Conservation (phyloP, 345 rosid species). For the Sisymbrium irio region DNA sequence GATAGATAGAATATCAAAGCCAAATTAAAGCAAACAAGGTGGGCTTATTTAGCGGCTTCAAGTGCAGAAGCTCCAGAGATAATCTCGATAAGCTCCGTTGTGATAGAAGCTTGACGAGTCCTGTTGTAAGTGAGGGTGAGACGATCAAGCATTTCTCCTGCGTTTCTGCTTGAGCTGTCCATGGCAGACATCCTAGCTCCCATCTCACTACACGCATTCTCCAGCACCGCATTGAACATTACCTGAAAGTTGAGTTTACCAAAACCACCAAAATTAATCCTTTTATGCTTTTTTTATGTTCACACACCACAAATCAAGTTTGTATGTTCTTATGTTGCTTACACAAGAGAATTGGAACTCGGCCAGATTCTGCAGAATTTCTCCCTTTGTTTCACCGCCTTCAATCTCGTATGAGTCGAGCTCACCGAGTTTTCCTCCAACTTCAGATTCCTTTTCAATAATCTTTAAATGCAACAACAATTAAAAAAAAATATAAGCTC, state of each 20-base stretch:
- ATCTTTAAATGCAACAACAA: constrained; percentile 39
- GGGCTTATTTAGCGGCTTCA: constrained; percentile 42
- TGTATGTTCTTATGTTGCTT: constrained; percentile 37
- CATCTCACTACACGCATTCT: constrained; percentile 85
- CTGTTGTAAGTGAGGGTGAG: constrained; percentile 88
- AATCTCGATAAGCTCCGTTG: constrained; percentile 95
- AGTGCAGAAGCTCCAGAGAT: constrained; percentile 95
- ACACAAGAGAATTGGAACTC: constrained; percentile 99
- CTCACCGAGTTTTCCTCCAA: constrained; percentile 89
- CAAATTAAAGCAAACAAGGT: not conserved
- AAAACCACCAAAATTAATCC: not conserved
- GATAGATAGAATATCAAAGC: not conserved
- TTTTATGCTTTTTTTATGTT: not conserved
- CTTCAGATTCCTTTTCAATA: constrained; percentile 82
- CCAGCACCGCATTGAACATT: constrained; percentile 88
- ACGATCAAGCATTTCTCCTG: constrained; percentile 97
- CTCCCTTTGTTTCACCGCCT: constrained; percentile 95
- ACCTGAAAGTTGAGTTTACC: constrained; percentile 39
- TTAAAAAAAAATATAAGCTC: not conserved
- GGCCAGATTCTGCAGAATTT: constrained; percentile 81
- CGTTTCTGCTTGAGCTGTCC: constrained; percentile 99
- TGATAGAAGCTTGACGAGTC: constrained; percentile 98
- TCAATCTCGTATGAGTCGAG: constrained; percentile 93
- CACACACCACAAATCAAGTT: not conserved
- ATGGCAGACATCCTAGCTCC: constrained; percentile 92